Conservation (phyloP, 2,329 filamentous ascomycete species). For the Polychaeton citri region DNA sequence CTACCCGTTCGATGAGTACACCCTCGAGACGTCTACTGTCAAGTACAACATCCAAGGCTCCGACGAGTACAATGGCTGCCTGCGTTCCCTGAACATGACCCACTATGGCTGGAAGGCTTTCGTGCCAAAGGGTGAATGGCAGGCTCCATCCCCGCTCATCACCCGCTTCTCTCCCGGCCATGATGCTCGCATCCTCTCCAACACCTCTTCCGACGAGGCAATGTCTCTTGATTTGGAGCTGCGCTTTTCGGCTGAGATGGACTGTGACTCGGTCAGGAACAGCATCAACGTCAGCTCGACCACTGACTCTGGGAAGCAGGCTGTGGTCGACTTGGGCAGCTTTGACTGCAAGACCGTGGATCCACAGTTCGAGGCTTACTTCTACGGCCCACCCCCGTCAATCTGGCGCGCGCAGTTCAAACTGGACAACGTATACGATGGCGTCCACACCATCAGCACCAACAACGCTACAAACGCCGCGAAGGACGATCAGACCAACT, state of each 20-base stretch:
- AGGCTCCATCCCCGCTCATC: slow-evolving; percentile 42
- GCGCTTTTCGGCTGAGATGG: slow-evolving; percentile 48
- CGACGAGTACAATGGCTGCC: slow-evolving; percentile 40
- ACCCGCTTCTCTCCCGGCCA: slow-evolving; percentile 50
- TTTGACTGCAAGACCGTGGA: slow-evolving; percentile 33
- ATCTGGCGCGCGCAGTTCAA: slow-evolving; percentile 41
- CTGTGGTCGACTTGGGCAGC: slow-evolving; percentile 31
- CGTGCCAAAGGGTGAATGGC: slow-evolving; percentile 39
- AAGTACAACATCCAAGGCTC: slow-evolving; percentile 36
- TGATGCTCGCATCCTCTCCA: slow-evolving; percentile 42
- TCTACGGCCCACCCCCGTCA: slow-evolving; percentile 38
- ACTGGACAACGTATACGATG: slow-evolving; percentile 44
- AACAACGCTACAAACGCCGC: slow-evolving; percentile 37
- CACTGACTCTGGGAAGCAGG: slow-evolving; percentile 32
- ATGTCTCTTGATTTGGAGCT: slow-evolving; percentile 36
- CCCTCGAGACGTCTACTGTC: slow-evolving; percentile 33
- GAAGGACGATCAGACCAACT: slow-evolving; percentile 32
- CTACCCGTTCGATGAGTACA: slow-evolving; percentile 45
- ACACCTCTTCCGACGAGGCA: slow-evolving; percentile 21
- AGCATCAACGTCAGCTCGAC: slow-evolving; percentile 41
- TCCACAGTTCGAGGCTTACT: slow-evolving; percentile 26
- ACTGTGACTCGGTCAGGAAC: slow-evolving; percentile 41
- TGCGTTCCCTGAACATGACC: slow-evolving; percentile 38
- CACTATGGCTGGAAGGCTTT: slow-evolving; percentile 48
- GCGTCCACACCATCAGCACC: slow-evolving; percentile 45